Evolutionary conservation across 768 basidiomycete genomes (phyloP), one percentile per base, ranked within the genome.

Genomic region (Phlebiopsis flavidoalba): DNA sequence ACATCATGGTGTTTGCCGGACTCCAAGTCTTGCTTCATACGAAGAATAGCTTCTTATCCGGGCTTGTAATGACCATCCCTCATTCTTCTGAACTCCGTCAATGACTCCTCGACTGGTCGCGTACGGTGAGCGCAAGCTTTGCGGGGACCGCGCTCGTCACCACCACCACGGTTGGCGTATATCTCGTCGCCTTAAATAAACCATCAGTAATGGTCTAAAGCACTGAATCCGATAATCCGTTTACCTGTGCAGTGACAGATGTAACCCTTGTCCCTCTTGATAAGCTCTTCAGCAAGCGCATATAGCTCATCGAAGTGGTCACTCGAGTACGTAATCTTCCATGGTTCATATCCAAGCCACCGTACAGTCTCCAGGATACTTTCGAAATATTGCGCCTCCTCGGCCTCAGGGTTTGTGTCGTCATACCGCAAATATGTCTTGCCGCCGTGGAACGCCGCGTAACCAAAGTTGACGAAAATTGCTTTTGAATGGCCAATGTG

Each of bases 1-100:
- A 99, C 97, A 99, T 98, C 75, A 95, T 94, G 11, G 96, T 96
- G 73, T 98, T n/a, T 99, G 12, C 90, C 89, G 62, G 93, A 91
- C 50, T 84, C 80, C 26, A 98, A 76, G 71, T 98, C 93, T 76
- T 95, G 93, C 76, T 99, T 99, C 97, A 99, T 98, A 40, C 97
- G 86, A 53, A 99, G 75, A 64, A 89, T 91, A 40, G 93, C 95
- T 73, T 95, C 90, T 66, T n/a, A n/a, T n/a, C 96, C 95, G 56
- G 94, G 94, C 56, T 85, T 80, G 74, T 96, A 98, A 63, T 86
- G 80, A 8, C 97, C 97, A 58, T 87, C 79, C 74, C 87, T 91
- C 97, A 99, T 99, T 60, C 81, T 85, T 74, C 91, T 85, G 67
- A 99, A 98, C 71, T 97, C 95, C 4, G 70, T 71, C 24, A 98